Evolutionary conservation across 2,329 filamentous ascomycete species (phyloP), one percentile per base, ranked within the genome.

Genomic region (Fusarium oligoseptatum): DNA sequence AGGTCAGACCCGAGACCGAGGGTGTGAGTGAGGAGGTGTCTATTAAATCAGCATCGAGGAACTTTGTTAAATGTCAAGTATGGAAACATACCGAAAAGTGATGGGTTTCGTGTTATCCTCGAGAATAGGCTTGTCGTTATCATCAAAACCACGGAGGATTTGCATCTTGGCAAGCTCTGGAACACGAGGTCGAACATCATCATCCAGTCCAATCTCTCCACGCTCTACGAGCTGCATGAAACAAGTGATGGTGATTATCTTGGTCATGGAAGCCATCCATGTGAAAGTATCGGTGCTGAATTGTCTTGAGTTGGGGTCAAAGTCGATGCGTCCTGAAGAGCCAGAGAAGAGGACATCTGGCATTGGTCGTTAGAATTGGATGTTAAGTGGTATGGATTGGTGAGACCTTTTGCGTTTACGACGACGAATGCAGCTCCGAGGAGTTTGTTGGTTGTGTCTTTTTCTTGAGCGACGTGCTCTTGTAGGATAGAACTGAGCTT

Each of bases 1-100:
- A 81, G 41, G 50, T 87, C 86, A 74, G 88, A 87, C 2, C 80
- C 82, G 0, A 88, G 67, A 3, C 88, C 88, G 7, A 83, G 79
- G 0, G 87, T 86, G 76, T 90, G 88, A 0, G 85, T 86, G 4
- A 90, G 82, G 1, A 90, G 82, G 24, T 82, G 81, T 9, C 82
- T 83, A 36, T 60, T 27, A 15, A 22, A 22, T 65, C 12, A 22
- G 27, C 58, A 15, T 36, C 22, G 11, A 29, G 9, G 9, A 27
- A 10, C 11, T 36, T 6, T 4, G 22, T 22, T 17, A 6, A 6
- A 10, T 9, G 4, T 4, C 15, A 6, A n/a, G 15, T 32, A 39
- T 15, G 29, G 17, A 2, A 17, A 29, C 66, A 6, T 81, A 82
- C 81, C 82, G 80, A 22, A 87, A 76, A 0, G 84, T 85, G 62